Conservation (phyloP, 352 stramenopile genomes). For the Phytophthora crassamura region DNA sequence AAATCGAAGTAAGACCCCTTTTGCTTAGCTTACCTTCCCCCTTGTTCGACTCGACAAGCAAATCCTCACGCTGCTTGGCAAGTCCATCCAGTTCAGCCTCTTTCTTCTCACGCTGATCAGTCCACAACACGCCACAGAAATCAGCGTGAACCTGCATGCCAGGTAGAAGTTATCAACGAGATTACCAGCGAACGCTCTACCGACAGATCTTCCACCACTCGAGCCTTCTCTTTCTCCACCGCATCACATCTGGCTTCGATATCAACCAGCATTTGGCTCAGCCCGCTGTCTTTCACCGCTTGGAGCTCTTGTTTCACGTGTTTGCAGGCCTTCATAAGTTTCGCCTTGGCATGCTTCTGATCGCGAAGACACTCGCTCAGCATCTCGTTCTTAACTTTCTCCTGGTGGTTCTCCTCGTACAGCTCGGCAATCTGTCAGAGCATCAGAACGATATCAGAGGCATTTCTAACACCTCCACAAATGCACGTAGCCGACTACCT, state of each 20-base stretch:
- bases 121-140: neutral
- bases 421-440: constrained; percentile 56
- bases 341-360: constrained; percentile 72
- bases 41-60: constrained; percentile 23
- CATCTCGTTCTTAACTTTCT: constrained; percentile 78
- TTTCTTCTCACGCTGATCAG: constrained; percentile 27
- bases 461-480: too few relatives aligned
- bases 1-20: neutral
- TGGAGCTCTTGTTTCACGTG: constrained; percentile 68
- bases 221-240: constrained; percentile 59
- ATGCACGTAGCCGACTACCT: too few relatives aligned
- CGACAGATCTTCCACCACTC: constrained; percentile 43
- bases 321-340: constrained; percentile 81
- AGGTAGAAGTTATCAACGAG: neutral
- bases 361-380: constrained; percentile 67
- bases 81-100: constrained; percentile 21
- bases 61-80: constrained; percentile 32
- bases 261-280: too few relatives aligned
- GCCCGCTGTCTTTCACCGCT: too few relatives aligned
- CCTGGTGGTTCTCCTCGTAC: constrained; percentile 73
- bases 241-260: too few relatives aligned
- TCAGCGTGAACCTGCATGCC: neutral
- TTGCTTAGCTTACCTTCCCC: constrained; percentile 38
- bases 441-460: neutral
- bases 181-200: constrained; percentile 48